A percentile compares a stretch with the other conserved stretches of the same genome.
These are phyloP conservation scores for Austropuccinia psidii DNA, from an alignment of 1,284 basidiomycete species.

Conservation along the genomic window DNA sequence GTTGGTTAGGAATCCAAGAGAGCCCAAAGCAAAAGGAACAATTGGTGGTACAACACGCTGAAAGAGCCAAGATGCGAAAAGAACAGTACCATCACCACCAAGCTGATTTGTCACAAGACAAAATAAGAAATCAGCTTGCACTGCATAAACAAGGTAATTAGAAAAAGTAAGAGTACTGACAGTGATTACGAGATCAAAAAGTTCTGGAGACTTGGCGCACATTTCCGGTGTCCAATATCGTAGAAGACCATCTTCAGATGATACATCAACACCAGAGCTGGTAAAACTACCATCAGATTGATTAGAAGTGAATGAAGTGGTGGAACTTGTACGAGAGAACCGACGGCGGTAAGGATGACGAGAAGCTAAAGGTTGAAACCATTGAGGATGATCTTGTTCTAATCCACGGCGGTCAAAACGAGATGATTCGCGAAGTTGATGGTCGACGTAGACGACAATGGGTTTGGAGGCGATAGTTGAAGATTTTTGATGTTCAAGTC, in stretches of 20 bases:
- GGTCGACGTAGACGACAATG: conserved; percentile 67
- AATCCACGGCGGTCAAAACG: conserved; percentile 92
- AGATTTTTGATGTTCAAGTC: too few relatives aligned
- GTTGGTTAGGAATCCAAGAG: conserved; percentile 95
- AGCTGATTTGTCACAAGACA: not conserved
- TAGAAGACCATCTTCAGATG: conserved; percentile 70
- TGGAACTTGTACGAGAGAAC: conserved; percentile 19
- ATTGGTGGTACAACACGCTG: conserved; percentile 96
- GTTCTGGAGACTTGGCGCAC: conserved; percentile 81
- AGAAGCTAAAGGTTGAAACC: conserved; percentile 62
- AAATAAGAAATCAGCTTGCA: not conserved
- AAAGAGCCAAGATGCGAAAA: conserved; percentile 99
- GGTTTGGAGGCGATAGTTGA: not conserved
- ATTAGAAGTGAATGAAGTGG: conserved; percentile 1
- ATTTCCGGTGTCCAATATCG: conserved; percentile 96
- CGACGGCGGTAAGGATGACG: conserved; percentile 13
- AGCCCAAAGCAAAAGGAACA: conserved; percentile 94
- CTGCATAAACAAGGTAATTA: not conserved
- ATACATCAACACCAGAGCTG: not conserved
- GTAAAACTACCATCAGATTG: conserved; percentile 21
- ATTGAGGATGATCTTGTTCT: conserved; percentile 71
- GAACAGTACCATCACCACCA: conserved; percentile 94
- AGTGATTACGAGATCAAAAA: conserved; percentile 97
- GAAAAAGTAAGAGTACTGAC: conserved; percentile 49
- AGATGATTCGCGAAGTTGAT: conserved; percentile 79